Conservation (phyloP, 2,329 filamentous ascomycete species). For the Orbilia ellipsospora region DNA sequence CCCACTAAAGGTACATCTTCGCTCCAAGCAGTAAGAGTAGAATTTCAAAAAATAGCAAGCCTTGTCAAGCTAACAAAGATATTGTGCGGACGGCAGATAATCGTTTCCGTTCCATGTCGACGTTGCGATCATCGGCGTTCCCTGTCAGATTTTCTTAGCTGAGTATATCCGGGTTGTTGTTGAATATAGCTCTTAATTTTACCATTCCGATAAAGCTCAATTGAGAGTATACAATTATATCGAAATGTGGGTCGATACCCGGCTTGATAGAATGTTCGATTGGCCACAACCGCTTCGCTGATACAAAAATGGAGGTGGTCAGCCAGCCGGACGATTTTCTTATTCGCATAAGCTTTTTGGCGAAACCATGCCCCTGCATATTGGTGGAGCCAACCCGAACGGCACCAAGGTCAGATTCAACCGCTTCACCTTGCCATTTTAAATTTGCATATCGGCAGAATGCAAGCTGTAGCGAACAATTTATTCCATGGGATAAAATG, state of each 20-base stretch:
- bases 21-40: not conserved
- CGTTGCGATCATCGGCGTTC: not conserved
- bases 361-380: slow-evolving; percentile 46
- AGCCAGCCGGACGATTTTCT: slow-evolving; percentile 51
- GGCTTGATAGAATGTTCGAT: no score
- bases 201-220: not conserved
- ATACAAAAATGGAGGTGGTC: slow-evolving; percentile 9
- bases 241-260: no score
- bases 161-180: not conserved
- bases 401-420: not conserved
- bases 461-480: not conserved
- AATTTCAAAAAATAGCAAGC: not conserved
- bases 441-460: not conserved
- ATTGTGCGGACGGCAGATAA: no score
- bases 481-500: not conserved
- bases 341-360: slow-evolving; percentile 51
- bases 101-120: not conserved
- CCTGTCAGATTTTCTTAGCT: slow-evolving; percentile 19
- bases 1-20: slow-evolving; percentile 12
- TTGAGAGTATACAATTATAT: not conserved
- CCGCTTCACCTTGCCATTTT: slow-evolving; percentile 6
- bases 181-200: not conserved
- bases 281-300: no score
- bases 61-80: not conserved
- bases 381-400: slow-evolving; percentile 12